Percentiles rank a stretch among this genome's conserved stretches.
Evolutionary conservation across 2,329 filamentous ascomycete species (phyloP).

Genomic region (Leptographium radiaticola): DNA sequence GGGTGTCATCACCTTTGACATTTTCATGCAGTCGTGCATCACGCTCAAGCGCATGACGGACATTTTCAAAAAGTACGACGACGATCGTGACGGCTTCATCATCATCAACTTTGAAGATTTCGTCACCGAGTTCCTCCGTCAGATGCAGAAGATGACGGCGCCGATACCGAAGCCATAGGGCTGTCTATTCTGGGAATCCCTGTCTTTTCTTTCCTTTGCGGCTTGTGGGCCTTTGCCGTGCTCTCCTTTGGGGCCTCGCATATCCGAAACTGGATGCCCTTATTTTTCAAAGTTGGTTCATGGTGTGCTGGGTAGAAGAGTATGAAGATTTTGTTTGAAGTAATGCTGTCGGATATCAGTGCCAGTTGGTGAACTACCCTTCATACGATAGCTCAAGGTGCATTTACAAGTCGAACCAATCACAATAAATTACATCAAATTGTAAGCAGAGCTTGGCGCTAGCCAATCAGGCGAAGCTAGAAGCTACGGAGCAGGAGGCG

Average conservation of each 20-base stretch:
- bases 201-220: neutral
- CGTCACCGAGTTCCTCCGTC: conserved; percentile 53
- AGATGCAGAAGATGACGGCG: conserved; percentile 29
- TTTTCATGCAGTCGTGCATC: conserved; percentile 97
- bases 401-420: too few relatives aligned
- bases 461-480: too few relatives aligned
- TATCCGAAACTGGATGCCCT: too few relatives aligned
- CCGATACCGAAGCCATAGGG: neutral
- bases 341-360: too few relatives aligned
- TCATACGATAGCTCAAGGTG: too few relatives aligned
- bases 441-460: neutral
- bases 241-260: too few relatives aligned
- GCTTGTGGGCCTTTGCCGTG: too few relatives aligned
- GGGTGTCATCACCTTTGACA: conserved; percentile 75
- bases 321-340: too few relatives aligned
- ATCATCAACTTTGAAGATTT: conserved; percentile 75
- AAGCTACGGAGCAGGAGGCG: too few relatives aligned
- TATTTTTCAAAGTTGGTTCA: too few relatives aligned
- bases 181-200: neutral
- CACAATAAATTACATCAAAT: neutral
- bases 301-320: too few relatives aligned
- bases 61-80: conserved; percentile 97
- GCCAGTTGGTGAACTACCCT: too few relatives aligned
- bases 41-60: conserved; percentile 97
- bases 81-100: conserved; percentile 89